These are phyloP conservation scores for Heliamphora exappendiculata DNA, from an alignment of 148 eudicot genomes.

Conservation along the genomic window DNA sequence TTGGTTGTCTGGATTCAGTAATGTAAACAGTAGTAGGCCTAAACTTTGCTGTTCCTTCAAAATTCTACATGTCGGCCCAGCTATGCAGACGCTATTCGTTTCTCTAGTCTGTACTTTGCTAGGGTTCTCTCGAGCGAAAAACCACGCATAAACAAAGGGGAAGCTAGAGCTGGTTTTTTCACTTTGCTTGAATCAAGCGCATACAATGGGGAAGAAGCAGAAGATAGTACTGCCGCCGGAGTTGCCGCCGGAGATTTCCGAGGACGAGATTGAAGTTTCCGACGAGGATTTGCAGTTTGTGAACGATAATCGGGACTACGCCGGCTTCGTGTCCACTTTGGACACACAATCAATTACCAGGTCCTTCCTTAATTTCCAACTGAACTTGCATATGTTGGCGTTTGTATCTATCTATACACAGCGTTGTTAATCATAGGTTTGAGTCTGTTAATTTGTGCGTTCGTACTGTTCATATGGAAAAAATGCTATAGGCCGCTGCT, in stretches of 20 bases:
- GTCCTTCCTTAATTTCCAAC: conserved; percentile 19
- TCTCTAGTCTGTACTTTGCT: too few relatives aligned
- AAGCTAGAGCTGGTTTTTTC: too few relatives aligned
- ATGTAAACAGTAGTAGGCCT: too few relatives aligned
- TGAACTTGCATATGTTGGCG: background rate
- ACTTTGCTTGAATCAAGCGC: conserved; percentile 14
- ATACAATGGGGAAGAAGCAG: conserved; percentile 54
- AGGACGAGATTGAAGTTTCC: conserved; percentile 63
- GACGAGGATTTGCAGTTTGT: conserved; percentile 72
- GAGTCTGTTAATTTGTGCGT: background rate
- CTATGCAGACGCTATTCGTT: too few relatives aligned
- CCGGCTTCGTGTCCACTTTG: conserved; percentile 49
- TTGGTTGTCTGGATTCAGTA: too few relatives aligned
- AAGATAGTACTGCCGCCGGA: conserved; percentile 55
- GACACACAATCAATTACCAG: conserved; percentile 68
- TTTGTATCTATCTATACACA: background rate
- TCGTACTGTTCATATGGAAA: background rate
- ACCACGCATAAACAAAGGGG: too few relatives aligned
- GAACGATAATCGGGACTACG: conserved; percentile 33
- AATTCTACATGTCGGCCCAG: too few relatives aligned
- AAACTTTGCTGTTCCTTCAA: too few relatives aligned
- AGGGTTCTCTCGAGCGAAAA: too few relatives aligned
- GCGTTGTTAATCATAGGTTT: background rate
- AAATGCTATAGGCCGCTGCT: background rate
- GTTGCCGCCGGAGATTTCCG: conserved; percentile 77